These are phyloP conservation scores for Cornus suecica DNA, from an alignment of 148 eudicot genomes.

Conservation along the genomic window DNA sequence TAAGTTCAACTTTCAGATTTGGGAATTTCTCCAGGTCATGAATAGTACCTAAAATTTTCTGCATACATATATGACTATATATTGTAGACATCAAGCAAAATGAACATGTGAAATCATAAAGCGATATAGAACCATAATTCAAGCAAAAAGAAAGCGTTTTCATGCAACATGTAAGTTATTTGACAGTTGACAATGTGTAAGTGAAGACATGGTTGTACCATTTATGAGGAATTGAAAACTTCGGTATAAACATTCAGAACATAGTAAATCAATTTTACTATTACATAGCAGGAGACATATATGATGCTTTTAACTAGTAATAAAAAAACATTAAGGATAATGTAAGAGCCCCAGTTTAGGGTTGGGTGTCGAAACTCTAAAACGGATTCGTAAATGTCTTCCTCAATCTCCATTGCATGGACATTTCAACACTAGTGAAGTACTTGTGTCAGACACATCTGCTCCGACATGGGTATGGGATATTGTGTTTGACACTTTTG, in stretches of 20 bases:
- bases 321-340: too few relatives aligned
- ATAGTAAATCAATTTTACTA: not conserved
- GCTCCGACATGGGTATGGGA: too few relatives aligned
- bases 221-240: not conserved
- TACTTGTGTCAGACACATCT: too few relatives aligned
- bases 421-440: too few relatives aligned
- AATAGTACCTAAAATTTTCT: conserved; percentile 66
- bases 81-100: not conserved
- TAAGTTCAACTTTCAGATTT: conserved; percentile 83
- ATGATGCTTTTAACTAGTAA: too few relatives aligned
- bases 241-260: not conserved
- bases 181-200: too few relatives aligned
- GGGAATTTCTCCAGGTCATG: conserved; percentile 75
- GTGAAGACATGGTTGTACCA: not conserved
- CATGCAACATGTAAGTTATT: not conserved
- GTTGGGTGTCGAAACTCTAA: not conserved
- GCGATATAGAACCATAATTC: not conserved
- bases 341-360: too few relatives aligned
- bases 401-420: too few relatives aligned
- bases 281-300: too few relatives aligned
- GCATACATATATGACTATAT: conserved; percentile 19
- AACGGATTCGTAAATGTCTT: not conserved
- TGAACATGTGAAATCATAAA: not conserved
- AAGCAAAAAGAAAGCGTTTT: not conserved
- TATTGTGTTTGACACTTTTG: too few relatives aligned